Percentiles rank a stretch among this genome's conserved stretches.
Evolutionary conservation across 768 basidiomycete species (phyloP).

Genomic region (Naganishia friedmannii): DNA sequence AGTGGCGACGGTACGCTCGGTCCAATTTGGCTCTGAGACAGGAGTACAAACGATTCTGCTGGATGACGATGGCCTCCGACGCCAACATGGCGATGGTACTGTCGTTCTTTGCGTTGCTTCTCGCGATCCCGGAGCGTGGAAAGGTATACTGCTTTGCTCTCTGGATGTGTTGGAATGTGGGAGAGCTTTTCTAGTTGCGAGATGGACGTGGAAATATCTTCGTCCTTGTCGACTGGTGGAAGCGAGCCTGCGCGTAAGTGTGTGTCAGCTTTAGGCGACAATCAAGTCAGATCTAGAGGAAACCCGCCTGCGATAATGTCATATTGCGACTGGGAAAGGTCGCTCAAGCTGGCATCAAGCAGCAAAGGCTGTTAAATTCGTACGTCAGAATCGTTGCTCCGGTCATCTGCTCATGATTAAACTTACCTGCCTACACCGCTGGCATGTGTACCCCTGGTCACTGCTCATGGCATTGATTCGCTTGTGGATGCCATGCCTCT

Average conservation of each 20-base stretch:
- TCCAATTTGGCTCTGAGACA: conserved; percentile 65
- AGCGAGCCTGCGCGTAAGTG: conserved; percentile 9
- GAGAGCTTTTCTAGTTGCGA: conserved; percentile 56
- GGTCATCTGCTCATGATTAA: background rate
- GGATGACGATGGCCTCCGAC: conserved; percentile 54
- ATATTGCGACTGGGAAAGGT: conserved; percentile 79
- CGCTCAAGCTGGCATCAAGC: conserved; percentile 87
- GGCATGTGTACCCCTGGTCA: conserved; percentile 35
- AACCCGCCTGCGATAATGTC: conserved; percentile 69
- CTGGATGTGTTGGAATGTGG: conserved; percentile 53
- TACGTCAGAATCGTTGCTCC: conserved; percentile 1
- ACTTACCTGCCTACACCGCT: conserved; percentile 45
- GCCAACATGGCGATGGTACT: conserved; percentile 3
- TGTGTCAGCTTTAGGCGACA: conserved; percentile 9
- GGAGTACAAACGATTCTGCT: conserved; percentile 84
- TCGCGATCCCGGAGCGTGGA: conserved; percentile 54
- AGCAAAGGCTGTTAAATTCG: conserved; percentile 63
- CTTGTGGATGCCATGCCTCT: background rate
- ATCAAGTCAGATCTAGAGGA: background rate
- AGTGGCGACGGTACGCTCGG: background rate
- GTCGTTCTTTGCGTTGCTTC: conserved; percentile 39
- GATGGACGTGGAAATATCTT: conserved; percentile 39
- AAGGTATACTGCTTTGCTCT: conserved; percentile 35
- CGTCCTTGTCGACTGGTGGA: conserved; percentile 15
- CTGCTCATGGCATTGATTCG: background rate